A percentile compares a stretch with the other conserved stretches of the same genome.
Evolutionary conservation across 306 rosid genomes (phyloP).

Genomic region (Acacia confusa): DNA sequence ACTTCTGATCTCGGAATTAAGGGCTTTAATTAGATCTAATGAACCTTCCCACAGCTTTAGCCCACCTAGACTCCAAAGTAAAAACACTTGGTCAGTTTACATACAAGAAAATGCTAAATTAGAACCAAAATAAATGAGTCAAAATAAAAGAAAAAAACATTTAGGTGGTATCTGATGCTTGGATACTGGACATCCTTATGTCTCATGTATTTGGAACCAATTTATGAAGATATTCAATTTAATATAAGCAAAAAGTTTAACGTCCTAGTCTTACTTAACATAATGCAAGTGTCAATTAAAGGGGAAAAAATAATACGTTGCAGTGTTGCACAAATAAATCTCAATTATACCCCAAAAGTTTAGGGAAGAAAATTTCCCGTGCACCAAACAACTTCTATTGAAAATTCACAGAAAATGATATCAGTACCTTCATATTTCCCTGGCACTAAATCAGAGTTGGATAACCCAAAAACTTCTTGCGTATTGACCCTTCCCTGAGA

Average conservation of each 20-base stretch:
- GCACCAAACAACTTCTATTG: neutral
- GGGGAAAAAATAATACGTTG: neutral
- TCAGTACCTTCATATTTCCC: conserved; percentile 78
- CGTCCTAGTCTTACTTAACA: neutral
- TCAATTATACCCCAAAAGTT: neutral
- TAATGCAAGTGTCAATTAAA: neutral
- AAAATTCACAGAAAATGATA: conserved; percentile 25
- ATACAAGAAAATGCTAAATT: neutral
- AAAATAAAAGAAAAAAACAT: neutral
- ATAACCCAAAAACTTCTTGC: conserved; percentile 78
- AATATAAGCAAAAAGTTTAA: neutral
- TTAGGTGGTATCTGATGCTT: neutral
- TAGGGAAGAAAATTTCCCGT: neutral
- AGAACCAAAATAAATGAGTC: neutral
- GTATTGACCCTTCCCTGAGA: conserved; percentile 78
- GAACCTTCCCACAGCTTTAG: conserved; percentile 95
- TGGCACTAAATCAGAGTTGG: conserved; percentile 89
- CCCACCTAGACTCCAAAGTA: conserved; percentile 57
- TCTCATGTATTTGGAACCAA: neutral
- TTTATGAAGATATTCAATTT: neutral
- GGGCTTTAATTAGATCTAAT: conserved; percentile 77
- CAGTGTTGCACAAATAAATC: neutral
- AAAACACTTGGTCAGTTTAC: conserved; percentile 4
- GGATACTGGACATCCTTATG: neutral
- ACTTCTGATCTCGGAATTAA: conserved; percentile 50